Evolutionary conservation across 352 stramenopile genomes (phyloP), one percentile per base, ranked within the genome.

Genomic region (Thraustochytrium sp.): DNA sequence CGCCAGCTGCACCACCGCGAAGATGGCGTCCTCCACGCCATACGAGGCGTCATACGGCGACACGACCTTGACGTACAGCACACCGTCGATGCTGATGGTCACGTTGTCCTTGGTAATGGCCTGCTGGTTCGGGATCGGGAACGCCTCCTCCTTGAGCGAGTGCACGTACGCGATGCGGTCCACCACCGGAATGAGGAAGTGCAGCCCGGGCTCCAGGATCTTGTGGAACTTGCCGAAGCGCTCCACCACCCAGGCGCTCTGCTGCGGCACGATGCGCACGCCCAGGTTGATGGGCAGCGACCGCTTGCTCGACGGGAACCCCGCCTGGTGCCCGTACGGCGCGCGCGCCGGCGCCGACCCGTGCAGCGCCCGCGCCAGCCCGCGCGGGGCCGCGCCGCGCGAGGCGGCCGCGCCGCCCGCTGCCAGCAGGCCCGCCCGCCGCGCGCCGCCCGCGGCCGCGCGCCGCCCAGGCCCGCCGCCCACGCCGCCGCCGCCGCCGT

Each of bases 31-130:
- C 74, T 95, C 91, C 11, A 96, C 87, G 44, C 92, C 91, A 76
- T 95, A 96, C 76, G 90, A 94, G 82, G 92, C 92, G 78, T 94
- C 91, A 86, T 95, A 94, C 56, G 92, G 90, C 42, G 95, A 89
- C 36, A 93, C 91, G 64, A 95, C 93, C 89, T 94, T 95, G 61
- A 96, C 90, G 88, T 96, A 96, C 29, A 96, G 88, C 83, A 96
- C 92, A 55, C 92, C 93, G 82, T 96, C 93, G 48, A 96, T 96
- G 85, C 89, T 92, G 80, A 96, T 95, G 49, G 92, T 94, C 75
- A 96, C 92, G 76, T 96, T 96, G 86, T 96, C 93, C 64, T 92
- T 91, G 29, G 93, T 96, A 83, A 96, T 96, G 34, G 92, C 92
- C 54, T 90, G 91, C 83, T 96, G 93, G 16, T 91, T 92, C 0